Conservation (phyloP, 1,139 yeast genomes). For the Sugiyamaella novakii region DNA sequence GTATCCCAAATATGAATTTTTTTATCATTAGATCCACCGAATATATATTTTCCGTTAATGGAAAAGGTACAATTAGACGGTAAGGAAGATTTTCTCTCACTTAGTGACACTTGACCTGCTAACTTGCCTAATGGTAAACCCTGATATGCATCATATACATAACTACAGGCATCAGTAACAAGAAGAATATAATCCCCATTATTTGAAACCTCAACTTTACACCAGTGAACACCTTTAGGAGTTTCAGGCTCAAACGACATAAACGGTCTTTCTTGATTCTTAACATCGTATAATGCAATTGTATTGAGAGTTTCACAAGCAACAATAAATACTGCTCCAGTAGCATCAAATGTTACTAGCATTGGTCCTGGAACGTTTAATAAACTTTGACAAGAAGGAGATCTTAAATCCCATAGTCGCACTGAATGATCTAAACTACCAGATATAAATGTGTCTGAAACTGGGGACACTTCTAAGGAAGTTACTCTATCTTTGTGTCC, state of each 20-base stretch:
- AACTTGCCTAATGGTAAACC: conserved; percentile 61
- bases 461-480: conserved; percentile 72
- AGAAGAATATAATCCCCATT: conserved; percentile 75
- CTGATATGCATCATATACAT: conserved; percentile 69
- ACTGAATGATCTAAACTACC: conserved; percentile 78
- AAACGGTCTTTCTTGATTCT: conserved; percentile 61
- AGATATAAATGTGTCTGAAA: conserved; percentile 66
- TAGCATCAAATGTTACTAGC: conserved; percentile 74
- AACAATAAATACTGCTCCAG: conserved; percentile 77
- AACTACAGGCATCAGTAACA: conserved; percentile 59
- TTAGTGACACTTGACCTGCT: conserved; percentile 49
- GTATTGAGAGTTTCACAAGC: conserved; percentile 54
- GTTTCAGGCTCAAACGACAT: conserved; percentile 46
- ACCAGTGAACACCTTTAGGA: conserved; percentile 51
- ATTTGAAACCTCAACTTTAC: conserved; percentile 78
- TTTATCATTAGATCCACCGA: conserved; percentile 62
- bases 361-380: conserved; percentile 60
- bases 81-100: conserved; percentile 29
- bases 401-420: conserved; percentile 81
- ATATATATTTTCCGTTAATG: conserved; percentile 76
- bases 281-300: conserved; percentile 62
- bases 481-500: conserved; percentile 83
- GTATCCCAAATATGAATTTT: conserved; percentile 64
- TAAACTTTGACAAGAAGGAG: conserved; percentile 53
- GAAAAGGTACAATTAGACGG: conserved; percentile 55